These are phyloP conservation scores for Grosmannia huntii DNA, from an alignment of 2,329 filamentous ascomycete genomes.

Conservation along the genomic window DNA sequence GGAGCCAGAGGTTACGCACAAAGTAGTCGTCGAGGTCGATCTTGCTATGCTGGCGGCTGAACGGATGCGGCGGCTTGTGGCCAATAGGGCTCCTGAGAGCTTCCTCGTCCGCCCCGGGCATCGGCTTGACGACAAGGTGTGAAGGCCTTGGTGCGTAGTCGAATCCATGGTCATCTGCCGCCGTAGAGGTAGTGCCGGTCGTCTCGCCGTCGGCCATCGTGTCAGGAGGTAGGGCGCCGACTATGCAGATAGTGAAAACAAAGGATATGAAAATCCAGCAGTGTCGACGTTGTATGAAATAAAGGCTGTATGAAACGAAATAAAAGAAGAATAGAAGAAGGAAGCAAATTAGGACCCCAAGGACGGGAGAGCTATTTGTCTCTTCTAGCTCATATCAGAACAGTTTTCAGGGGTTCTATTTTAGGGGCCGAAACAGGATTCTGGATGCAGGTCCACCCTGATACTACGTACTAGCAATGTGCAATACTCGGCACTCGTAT, in stretches of 20 bases:
- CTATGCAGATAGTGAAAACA: too few relatives aligned
- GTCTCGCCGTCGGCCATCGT: neutral
- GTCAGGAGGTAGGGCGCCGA: neutral
- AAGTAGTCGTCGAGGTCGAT: conserved; percentile 33
- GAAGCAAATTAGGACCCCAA: neutral
- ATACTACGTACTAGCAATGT: neutral
- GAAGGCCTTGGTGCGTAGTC: neutral
- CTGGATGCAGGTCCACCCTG: neutral
- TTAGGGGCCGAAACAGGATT: neutral
- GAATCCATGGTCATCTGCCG: neutral
- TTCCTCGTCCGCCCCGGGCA: neutral
- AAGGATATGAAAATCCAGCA: too few relatives aligned
- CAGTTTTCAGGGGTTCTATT: neutral
- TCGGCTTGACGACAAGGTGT: neutral
- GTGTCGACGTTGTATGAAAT: too few relatives aligned
- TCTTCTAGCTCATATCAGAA: neutral
- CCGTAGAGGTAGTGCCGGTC: neutral
- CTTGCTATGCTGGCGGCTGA: conserved; percentile 20
- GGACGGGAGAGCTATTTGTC: neutral
- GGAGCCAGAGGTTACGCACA: conserved; percentile 16
- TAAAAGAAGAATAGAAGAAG: neutral
- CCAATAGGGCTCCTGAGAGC: neutral
- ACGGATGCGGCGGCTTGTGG: conserved; percentile 21
- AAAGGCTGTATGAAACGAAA: neutral
- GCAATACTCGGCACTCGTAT: neutral